A percentile compares a stretch with the other conserved stretches of the same genome.
phyloP scores from a whole-genome alignment of 768 basidiomycete species.

The Coprinopsis strossmayeri region DNA sequence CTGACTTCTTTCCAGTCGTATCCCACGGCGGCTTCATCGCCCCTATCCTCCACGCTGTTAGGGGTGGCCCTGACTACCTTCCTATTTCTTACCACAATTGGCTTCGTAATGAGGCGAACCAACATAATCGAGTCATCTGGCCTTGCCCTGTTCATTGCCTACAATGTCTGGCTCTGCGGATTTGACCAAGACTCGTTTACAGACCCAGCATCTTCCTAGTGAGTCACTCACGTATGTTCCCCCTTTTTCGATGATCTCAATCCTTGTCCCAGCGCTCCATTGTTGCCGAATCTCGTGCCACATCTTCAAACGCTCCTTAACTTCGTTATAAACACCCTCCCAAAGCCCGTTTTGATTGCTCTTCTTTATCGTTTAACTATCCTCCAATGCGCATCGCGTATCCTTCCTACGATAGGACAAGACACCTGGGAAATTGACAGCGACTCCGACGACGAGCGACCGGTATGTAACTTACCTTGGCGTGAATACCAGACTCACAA shows the following conservation, averaged over 20 bases:
- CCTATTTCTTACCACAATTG: slow-evolving; percentile 86
- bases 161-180: slow-evolving; percentile 87
- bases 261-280: slow-evolving; percentile 49
- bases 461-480: slow-evolving; percentile 36
- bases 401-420: slow-evolving; percentile 78
- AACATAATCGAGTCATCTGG: slow-evolving; percentile 91
- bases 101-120: slow-evolving; percentile 81
- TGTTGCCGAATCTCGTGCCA: slow-evolving; percentile 73
- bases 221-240: slow-evolving; percentile 22
- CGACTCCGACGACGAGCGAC: slow-evolving; percentile 57
- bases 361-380: slow-evolving; percentile 77
- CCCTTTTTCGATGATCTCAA: slow-evolving; percentile 1
- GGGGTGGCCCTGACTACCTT: slow-evolving; percentile 86
- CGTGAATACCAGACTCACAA: too few species aligned
- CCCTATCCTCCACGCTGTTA: slow-evolving; percentile 82
- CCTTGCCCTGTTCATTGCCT: slow-evolving; percentile 82
- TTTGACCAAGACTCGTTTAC: slow-evolving; percentile 69
- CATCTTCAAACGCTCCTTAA: slow-evolving; percentile 75
- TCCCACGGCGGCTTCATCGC: slow-evolving; percentile 74
- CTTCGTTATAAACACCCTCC: slow-evolving; percentile 80
- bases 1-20: slow-evolving; percentile 48
- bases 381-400: slow-evolving; percentile 73
- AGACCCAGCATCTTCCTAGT: slow-evolving; percentile 76
- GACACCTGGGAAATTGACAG: slow-evolving; percentile 73
- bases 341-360: slow-evolving; percentile 76